Evolutionary conservation across 2,329 filamentous ascomycete species (phyloP).

Genomic region (Venturia aucupariae): DNA sequence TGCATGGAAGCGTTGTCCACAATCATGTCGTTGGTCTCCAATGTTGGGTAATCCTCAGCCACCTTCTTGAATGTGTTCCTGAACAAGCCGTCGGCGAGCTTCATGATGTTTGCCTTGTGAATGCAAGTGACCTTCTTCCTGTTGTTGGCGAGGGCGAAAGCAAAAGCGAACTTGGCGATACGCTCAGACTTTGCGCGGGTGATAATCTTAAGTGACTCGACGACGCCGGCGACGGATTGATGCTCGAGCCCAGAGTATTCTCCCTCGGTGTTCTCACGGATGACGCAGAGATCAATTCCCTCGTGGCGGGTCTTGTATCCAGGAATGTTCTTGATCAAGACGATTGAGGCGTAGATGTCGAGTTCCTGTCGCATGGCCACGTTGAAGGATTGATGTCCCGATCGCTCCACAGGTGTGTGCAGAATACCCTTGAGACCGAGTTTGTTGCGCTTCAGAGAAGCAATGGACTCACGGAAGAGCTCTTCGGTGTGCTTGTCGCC

Average conservation of each 20-base stretch:
- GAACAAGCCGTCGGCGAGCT: conserved; percentile 97
- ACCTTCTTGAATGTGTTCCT: conserved; percentile 91
- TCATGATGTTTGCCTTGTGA: conserved; percentile 99
- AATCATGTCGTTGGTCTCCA: conserved; percentile 99
- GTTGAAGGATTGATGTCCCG: conserved; percentile 98
- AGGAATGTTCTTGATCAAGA: conserved; percentile 98
- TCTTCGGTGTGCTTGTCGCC: conserved; percentile 84
- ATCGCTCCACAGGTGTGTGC: conserved; percentile 92
- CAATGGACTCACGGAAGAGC: conserved; percentile 89
- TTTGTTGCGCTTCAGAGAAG: conserved; percentile 96
- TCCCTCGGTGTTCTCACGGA: conserved; percentile 99
- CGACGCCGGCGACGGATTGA: conserved; percentile 90
- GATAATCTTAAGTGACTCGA: conserved; percentile 99
- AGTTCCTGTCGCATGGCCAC: conserved; percentile 98
- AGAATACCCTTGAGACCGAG: conserved; percentile 97
- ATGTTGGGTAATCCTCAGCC: conserved; percentile 87
- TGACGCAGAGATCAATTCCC: conserved; percentile 96
- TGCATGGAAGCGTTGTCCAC: conserved; percentile 99
- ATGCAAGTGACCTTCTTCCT: conserved; percentile 99
- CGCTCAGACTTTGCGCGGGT: conserved; percentile 98
- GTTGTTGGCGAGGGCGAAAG: conserved; percentile 96
- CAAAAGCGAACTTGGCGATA: conserved; percentile 97
- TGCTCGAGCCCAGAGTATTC: conserved; percentile 99
- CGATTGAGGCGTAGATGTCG: conserved; percentile 97
- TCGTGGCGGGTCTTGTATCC: conserved; percentile 97